Conservation (phyloP, 768 basidiomycete species). For the Boletus insuetus region DNA sequence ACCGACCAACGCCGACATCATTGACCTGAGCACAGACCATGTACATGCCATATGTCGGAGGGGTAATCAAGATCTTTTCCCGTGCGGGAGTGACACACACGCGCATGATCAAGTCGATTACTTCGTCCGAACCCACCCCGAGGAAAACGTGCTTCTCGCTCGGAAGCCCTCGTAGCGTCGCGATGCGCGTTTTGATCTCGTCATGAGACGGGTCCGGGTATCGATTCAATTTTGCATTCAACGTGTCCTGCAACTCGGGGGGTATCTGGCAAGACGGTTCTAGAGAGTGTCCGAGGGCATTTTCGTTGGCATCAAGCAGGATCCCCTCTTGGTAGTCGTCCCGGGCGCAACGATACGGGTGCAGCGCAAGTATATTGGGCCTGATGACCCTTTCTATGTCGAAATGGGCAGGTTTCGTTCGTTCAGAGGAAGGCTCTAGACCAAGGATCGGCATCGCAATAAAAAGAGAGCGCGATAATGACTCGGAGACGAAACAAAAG, state of each 20-base stretch:
- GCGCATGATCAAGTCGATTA: constrained; percentile 91
- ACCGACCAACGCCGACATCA: constrained; percentile 79
- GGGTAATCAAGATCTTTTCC: constrained; percentile 85
- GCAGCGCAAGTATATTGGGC: constrained; percentile 89
- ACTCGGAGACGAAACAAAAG: neutral
- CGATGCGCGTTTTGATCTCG: constrained; percentile 73
- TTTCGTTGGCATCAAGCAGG: constrained; percentile 97
- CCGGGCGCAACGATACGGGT: constrained; percentile 93
- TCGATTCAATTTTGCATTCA: constrained; percentile 67
- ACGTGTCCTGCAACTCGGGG: constrained; percentile 36
- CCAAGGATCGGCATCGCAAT: constrained; percentile 64
- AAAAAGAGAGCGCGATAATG: too few species aligned
- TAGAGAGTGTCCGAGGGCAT: constrained; percentile 87
- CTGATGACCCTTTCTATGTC: constrained; percentile 79
- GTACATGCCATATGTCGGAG: constrained; percentile 99
- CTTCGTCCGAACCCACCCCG: constrained; percentile 96
- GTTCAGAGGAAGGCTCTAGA: constrained; percentile 41
- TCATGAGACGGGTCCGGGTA: constrained; percentile 93
- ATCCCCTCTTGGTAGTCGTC: constrained; percentile 93
- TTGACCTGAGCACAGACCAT: constrained; percentile 92
- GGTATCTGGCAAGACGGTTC: constrained; percentile 32
- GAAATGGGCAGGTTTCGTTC: constrained; percentile 74
- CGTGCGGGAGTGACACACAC: constrained; percentile 76
- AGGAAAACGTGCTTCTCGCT: constrained; percentile 74
- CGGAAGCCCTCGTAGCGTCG: constrained; percentile 66